A percentile compares a stretch with the other conserved stretches of the same genome.
Evolutionary conservation across 495 filamentous ascomycete species (phyloP).

Genomic region (Xylaria castorea): DNA sequence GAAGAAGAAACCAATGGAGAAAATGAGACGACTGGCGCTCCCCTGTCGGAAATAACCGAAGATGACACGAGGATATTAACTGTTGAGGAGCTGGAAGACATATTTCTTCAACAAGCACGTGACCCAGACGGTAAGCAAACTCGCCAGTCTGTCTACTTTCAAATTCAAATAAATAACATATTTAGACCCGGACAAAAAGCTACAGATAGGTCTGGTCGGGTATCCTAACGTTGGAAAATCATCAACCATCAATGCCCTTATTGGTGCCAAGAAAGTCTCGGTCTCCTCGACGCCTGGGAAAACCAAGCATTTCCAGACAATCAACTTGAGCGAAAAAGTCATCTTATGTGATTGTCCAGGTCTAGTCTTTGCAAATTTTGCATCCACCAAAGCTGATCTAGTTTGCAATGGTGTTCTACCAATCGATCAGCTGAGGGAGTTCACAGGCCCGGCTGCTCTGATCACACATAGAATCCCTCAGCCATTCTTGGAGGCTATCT

Average conservation of each 20-base stretch:
- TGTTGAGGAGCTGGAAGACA: slow-evolving; percentile 86
- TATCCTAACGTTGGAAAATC: slow-evolving; percentile 99
- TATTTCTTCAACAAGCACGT: slow-evolving; percentile 81
- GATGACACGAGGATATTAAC: slow-evolving; percentile 82
- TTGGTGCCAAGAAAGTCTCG: slow-evolving; percentile 97
- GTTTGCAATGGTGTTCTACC: slow-evolving; percentile 95
- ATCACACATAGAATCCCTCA: slow-evolving; percentile 94
- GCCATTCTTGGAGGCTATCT: slow-evolving; percentile 85
- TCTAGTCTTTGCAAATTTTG: slow-evolving; percentile 98
- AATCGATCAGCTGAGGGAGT: slow-evolving; percentile 96
- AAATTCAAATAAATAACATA: slow-evolving; percentile 17
- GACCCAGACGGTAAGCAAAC: slow-evolving; percentile 55
- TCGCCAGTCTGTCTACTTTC: background rate
- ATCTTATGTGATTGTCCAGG: slow-evolving; percentile 98
- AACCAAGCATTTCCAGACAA: slow-evolving; percentile 99
- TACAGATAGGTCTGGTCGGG: slow-evolving; percentile 91
- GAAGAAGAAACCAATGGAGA: slow-evolving; percentile 47
- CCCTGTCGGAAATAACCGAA: slow-evolving; percentile 47
- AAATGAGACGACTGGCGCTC: slow-evolving; percentile 35
- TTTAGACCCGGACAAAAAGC: slow-evolving; percentile 64
- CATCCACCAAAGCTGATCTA: slow-evolving; percentile 93
- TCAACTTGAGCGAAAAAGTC: slow-evolving; percentile 87
- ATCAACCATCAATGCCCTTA: slow-evolving; percentile 97
- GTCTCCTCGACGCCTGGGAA: slow-evolving; percentile 98
- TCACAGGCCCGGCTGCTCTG: slow-evolving; percentile 83